Evolutionary conservation across 2,329 filamentous ascomycete genomes (phyloP).

Genomic region (Penicillium brasilianum): DNA sequence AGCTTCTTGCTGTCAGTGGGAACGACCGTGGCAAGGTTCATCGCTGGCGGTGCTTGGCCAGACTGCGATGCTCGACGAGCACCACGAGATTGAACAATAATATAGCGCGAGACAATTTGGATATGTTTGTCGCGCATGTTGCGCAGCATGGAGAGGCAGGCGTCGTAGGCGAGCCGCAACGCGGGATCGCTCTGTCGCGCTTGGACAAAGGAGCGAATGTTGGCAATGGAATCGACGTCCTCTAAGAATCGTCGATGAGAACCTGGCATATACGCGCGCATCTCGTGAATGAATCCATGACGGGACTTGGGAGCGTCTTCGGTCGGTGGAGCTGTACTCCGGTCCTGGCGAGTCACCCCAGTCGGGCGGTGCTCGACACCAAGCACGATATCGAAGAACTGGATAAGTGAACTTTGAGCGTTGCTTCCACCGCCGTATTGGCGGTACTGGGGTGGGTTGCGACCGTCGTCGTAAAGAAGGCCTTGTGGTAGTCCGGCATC

Average conservation of each 20-base stretch:
- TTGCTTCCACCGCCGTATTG: constrained; percentile 95
- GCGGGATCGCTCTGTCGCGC: constrained; percentile 63
- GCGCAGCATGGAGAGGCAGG: constrained; percentile 79
- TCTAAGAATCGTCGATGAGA: constrained; percentile 87
- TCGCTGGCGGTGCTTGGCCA: constrained; percentile 36
- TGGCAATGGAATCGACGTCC: constrained; percentile 77
- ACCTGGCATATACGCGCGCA: constrained; percentile 97
- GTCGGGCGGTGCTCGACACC: constrained; percentile 91
- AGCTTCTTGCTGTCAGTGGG: constrained; percentile 62
- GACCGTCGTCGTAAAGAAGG: constrained; percentile 83
- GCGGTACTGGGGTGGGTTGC: constrained; percentile 69
- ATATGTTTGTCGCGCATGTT: constrained; percentile 92
- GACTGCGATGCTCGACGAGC: constrained; percentile 68
- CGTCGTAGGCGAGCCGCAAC: constrained; percentile 83
- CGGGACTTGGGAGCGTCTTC: constrained; percentile 57
- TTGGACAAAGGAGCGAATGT: constrained; percentile 84
- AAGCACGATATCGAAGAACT: constrained; percentile 94
- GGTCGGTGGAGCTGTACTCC: constrained; percentile 32
- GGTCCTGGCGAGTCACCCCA: constrained; percentile 62
- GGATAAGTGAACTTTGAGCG: constrained; percentile 93
- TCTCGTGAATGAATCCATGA: constrained; percentile 94
- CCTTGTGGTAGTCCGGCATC: constrained; percentile 89
- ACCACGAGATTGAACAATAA: constrained; percentile 84
- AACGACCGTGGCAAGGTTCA: constrained; percentile 62
- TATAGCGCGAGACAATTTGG: constrained; percentile 93